A percentile compares a stretch with the other conserved stretches of the same genome.
Evolutionary conservation across 345 rosid species (phyloP).

Genomic region (Melaleuca quinquenervia): DNA sequence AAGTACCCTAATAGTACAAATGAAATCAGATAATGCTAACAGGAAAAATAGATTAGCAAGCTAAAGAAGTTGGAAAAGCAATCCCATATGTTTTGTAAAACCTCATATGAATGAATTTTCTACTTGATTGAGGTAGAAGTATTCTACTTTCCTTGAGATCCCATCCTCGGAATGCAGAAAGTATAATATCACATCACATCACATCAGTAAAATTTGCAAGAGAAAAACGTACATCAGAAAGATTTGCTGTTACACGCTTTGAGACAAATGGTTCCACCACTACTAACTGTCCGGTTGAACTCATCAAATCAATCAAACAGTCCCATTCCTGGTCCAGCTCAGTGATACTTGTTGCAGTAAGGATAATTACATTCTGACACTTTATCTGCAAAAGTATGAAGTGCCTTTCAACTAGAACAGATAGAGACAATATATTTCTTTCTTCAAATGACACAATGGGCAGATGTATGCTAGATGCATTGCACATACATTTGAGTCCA

Average conservation of each 20-base stretch:
- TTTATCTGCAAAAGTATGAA: conserved; percentile 48
- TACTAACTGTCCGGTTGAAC: conserved; percentile 33
- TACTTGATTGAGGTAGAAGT: neutral
- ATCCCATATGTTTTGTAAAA: neutral
- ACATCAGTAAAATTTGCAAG: neutral
- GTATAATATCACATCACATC: neutral
- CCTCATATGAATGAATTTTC: neutral
- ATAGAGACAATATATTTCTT: neutral
- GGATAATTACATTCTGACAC: conserved; percentile 67
- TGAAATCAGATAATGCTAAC: neutral
- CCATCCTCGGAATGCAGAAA: neutral
- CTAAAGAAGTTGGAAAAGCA: neutral
- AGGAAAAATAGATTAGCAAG: neutral
- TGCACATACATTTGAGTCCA: neutral
- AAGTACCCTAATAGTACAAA: neutral
- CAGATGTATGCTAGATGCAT: neutral
- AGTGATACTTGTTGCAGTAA: conserved; percentile 56
- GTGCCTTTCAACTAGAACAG: neutral
- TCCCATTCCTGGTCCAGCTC: conserved; percentile 83
- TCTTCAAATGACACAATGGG: neutral
- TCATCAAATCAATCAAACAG: conserved; percentile 56
- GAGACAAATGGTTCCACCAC: conserved; percentile 42
- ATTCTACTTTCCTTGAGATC: neutral
- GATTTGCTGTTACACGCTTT: conserved; percentile 35
- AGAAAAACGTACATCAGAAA: conserved; percentile 50